A percentile compares a stretch with the other conserved stretches of the same genome.
Evolutionary conservation across 495 filamentous ascomycete species (phyloP).

Genomic region (Daldinia grandis): DNA sequence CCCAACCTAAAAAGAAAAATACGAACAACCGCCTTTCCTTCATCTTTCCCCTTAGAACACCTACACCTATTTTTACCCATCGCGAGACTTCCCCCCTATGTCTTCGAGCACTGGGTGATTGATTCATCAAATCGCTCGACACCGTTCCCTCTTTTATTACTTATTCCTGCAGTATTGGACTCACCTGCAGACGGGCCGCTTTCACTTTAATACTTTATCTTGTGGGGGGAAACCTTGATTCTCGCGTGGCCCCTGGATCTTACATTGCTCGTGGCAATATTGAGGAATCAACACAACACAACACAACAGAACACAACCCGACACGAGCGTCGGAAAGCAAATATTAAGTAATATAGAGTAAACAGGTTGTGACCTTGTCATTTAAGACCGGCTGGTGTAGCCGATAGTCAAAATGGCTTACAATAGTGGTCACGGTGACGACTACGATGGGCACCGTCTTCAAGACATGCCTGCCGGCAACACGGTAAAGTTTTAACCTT

Average conservation of each 20-base stretch:
- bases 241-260: constrained; percentile 39
- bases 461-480: constrained; percentile 71
- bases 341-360: constrained; percentile 3
- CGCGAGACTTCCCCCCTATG: constrained; percentile 33
- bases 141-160: constrained; percentile 24
- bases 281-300: constrained; percentile 27
- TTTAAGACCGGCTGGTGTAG: constrained; percentile 30
- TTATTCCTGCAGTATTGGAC: constrained; percentile 31
- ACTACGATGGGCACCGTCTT: constrained; percentile 68
- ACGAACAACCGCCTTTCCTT: constrained; percentile 42
- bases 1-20: constrained; percentile 48
- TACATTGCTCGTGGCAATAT: constrained; percentile 12
- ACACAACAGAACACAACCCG: no score
- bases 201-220: constrained; percentile 37
- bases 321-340: constrained; percentile 16
- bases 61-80: constrained; percentile 27
- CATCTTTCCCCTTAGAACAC: constrained; percentile 37
- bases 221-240: constrained; percentile 31
- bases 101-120: constrained; percentile 39
- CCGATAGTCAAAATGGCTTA: constrained; percentile 56
- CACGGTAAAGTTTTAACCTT: constrained; percentile 60
- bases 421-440: constrained; percentile 55
- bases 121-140: constrained; percentile 43
- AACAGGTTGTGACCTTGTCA: constrained; percentile 2
- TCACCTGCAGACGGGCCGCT: constrained; percentile 27